These are phyloP conservation scores for Pouteria campechiana DNA, from an alignment of 179 eudicot genomes.

Conservation along the genomic window DNA sequence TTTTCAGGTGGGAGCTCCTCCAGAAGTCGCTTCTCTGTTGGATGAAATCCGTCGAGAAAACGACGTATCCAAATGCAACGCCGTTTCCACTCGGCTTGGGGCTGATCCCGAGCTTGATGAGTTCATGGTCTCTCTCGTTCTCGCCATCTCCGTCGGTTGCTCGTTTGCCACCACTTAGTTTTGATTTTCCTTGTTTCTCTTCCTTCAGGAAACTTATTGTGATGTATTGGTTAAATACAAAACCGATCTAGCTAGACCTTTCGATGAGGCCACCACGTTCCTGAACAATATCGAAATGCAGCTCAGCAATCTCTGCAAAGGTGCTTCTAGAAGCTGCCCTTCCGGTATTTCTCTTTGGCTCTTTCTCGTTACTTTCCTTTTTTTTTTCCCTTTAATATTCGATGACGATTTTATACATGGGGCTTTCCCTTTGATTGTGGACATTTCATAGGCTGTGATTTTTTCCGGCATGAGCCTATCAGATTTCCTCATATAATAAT, in stretches of 20 bases:
- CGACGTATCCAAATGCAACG: slow-evolving; percentile 7
- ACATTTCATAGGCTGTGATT: no score
- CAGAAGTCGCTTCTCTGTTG: slow-evolving; percentile 24
- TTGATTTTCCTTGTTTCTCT: no score
- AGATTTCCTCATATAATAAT: no score
- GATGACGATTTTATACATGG: no score
- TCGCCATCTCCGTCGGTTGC: not conserved
- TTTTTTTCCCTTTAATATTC: no score
- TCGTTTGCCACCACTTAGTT: no score
- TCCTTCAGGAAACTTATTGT: no score
- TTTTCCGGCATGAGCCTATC: no score
- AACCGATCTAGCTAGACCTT: slow-evolving; percentile 76
- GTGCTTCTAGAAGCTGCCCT: slow-evolving; percentile 15
- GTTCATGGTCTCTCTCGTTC: slow-evolving; percentile 29
- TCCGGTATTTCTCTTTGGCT: not conserved
- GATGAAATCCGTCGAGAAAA: slow-evolving; percentile 38
- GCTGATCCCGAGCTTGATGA: slow-evolving; percentile 50
- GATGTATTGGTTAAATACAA: slow-evolving; percentile 74
- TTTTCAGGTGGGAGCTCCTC: slow-evolving; percentile 48
- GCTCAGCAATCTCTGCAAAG: slow-evolving; percentile 72
- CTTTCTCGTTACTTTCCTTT: no score
- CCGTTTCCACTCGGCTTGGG: slow-evolving; percentile 16
- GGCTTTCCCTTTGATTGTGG: no score
- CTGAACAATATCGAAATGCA: slow-evolving; percentile 63
- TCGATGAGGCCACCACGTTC: slow-evolving; percentile 80